Base-by-base conservation (phyloP, 345 rosid genomes). In the Turnera subulata region DNA sequence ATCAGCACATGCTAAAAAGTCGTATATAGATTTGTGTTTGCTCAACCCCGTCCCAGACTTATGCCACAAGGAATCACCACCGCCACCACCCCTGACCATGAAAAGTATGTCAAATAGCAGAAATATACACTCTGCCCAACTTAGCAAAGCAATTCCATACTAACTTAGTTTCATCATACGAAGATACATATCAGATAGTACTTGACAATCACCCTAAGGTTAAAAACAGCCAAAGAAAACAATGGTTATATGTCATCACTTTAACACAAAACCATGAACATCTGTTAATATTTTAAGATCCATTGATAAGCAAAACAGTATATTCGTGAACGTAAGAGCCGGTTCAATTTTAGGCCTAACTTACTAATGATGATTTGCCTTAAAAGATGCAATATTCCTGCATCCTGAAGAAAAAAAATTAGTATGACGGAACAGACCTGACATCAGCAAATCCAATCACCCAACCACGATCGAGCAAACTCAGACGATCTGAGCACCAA, bases 391-490 rank as follows among this genome's bases (percentile, higher is more conserved):
- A 5, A n/a, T 25, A 18, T n/a, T 5, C 6, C 5, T 39, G 45
- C 38, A 37, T 21, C n/a, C 6, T 51, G 55, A 52, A 73, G 2
- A 21, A 48, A 65, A 15, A 44, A 1, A 17, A 21, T 26, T 9
- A 35, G 17, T 6, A 46, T 42, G 18, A 63, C 2, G 11, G 55
- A 54, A 65, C 89, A 60, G 18, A 88, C 96, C 98, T 91, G 55
- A 86, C 96, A 73, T 91, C 98, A 69, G 95, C 92, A 66, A 91
- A 91, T 32, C 92, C 98, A 52, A 88, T 57, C 7, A 86, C 83
- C 98, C 98, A 91, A 56, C 98, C 98, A 63, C 87, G 86, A 68
- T 91, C 92, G 64, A 91, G 92, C 75, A 91, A 79, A 67, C 92
- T 81, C 69, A 91, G 64, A 13, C 89, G 81, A 37, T 84, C 74